Evolutionary conservation across 1,284 basidiomycete genomes (phyloP).

Genomic region (Boletus smithii): DNA sequence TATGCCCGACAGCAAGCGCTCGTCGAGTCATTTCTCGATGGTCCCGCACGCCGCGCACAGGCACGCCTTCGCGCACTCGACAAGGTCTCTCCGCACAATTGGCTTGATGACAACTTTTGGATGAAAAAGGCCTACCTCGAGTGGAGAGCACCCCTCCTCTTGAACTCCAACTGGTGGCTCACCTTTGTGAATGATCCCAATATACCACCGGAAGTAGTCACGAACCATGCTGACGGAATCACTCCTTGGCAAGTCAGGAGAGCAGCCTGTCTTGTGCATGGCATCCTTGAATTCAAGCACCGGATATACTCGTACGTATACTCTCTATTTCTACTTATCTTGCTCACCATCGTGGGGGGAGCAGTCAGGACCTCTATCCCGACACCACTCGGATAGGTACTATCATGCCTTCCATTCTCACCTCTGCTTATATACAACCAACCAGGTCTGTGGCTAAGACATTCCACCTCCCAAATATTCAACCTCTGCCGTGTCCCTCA

Average conservation of each 20-base stretch:
- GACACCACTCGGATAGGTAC: slow-evolving; percentile 57
- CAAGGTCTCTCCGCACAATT: slow-evolving; percentile 83
- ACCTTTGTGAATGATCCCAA: slow-evolving; percentile 68
- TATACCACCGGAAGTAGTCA: slow-evolving; percentile 47
- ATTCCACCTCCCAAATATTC: slow-evolving; percentile 64
- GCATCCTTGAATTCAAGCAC: slow-evolving; percentile 78
- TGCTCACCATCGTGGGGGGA: slow-evolving; percentile 5
- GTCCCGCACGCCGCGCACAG: slow-evolving; percentile 43
- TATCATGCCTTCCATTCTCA: not conserved
- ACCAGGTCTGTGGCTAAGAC: slow-evolving; percentile 63
- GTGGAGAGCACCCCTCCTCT: slow-evolving; percentile 81
- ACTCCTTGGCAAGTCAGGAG: slow-evolving; percentile 84
- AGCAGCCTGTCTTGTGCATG: slow-evolving; percentile 79
- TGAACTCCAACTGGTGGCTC: slow-evolving; percentile 99
- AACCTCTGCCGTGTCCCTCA: slow-evolving; percentile 75
- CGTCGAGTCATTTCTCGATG: slow-evolving; percentile 24
- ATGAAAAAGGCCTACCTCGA: slow-evolving; percentile 86
- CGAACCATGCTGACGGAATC: slow-evolving; percentile 45
- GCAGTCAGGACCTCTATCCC: slow-evolving; percentile 54
- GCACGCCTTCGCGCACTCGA: slow-evolving; percentile 81
- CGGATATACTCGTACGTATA: slow-evolving; percentile 56
- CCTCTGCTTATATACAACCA: slow-evolving; percentile 4
- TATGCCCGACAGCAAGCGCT: slow-evolving; percentile 23
- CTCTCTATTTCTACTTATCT: not conserved
- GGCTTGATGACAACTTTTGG: slow-evolving; percentile 97